These are phyloP conservation scores for Phialophora chinensis DNA, from an alignment of 2,329 filamentous ascomycete genomes.

Conservation along the genomic window DNA sequence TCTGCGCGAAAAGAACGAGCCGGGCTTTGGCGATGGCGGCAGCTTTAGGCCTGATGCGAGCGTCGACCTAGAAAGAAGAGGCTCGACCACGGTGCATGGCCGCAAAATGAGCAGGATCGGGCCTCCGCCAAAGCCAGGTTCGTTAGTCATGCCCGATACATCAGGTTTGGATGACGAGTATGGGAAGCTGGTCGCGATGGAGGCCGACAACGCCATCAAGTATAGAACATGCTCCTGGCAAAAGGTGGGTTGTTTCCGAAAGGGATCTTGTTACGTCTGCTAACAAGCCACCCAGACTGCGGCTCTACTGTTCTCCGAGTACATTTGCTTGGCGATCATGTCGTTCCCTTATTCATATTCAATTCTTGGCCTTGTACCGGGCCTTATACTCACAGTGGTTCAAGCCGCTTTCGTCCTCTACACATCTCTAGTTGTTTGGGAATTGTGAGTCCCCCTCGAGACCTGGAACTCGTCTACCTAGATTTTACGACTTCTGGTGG, in stretches of 20 bases:
- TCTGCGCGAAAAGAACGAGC: constrained; percentile 31
- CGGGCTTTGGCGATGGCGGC: constrained; percentile 22
- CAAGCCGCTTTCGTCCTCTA: constrained; percentile 82
- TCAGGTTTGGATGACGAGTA: constrained; percentile 51
- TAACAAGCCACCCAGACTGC: constrained; percentile 66
- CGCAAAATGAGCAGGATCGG: constrained; percentile 40
- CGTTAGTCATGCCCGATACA: constrained; percentile 28
- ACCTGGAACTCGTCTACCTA: neutral
- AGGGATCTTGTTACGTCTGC: neutral
- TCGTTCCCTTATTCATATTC: constrained; percentile 95
- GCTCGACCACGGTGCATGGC: constrained; percentile 33
- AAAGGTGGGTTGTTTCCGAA: constrained; percentile 62
- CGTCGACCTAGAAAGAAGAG: constrained; percentile 31
- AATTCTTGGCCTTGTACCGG: constrained; percentile 82
- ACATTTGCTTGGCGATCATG: constrained; percentile 93
- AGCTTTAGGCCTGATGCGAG: constrained; percentile 23
- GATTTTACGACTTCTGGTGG: neutral
- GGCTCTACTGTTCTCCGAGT: constrained; percentile 88
- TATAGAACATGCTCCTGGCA: constrained; percentile 94
- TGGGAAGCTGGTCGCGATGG: constrained; percentile 70
- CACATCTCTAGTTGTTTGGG: constrained; percentile 75
- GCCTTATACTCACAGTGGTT: constrained; percentile 79
- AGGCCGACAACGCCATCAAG: constrained; percentile 79
- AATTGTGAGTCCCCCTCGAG: constrained; percentile 59
- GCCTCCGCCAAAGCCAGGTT: constrained; percentile 31